Base-by-base conservation (phyloP, 2,329 filamentous ascomycete species). In the Pseudogymnoascus pannorum region DNA sequence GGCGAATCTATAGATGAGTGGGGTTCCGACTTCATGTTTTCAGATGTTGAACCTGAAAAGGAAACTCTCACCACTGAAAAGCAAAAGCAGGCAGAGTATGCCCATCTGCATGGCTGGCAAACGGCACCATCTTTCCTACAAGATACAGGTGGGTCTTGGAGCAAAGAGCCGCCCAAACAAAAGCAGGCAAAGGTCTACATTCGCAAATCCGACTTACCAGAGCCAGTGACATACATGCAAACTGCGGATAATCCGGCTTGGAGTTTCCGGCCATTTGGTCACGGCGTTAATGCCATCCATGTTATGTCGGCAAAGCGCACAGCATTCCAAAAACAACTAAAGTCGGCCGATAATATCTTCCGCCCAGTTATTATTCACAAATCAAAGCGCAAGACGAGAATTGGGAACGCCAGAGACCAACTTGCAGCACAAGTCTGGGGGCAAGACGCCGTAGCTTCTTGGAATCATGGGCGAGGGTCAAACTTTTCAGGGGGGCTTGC, bases 161-260 rank as follows among this genome's bases (percentile, higher is more conserved):
- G 58, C 60, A 57, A 62, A 57, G 48, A 12, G 42, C 38, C 62
- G 58, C 12, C 24, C 57, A 54, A 57, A 18, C 48, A 54, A 20
- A 4, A n/a, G 18, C 35, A 18, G 35, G 26, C 26, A 18, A 20
- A 29, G 16, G 16, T 59, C 18, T 35, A 59, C 6, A 60, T 51
- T 29, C 38, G 59, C n/a, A 60, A 57, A 51, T 54, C 48, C 48
- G 48, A 33, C 14, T 58, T 71, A 9, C 68, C 70, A 22, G 69
- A 73, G 51, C 68, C 70, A 2, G 64, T 69, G 16, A 72, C 72
- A 7, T 69, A 62, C 29, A 63, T 73, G 60, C 72, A 73, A 63
- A 62, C 59, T 12, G 24, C 59, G 12, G 64, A 66, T 61, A 68
- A 68, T 12, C 59, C 71, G 26, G 22, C 36, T 33, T 73, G 71